Percentiles rank a stretch among this genome's conserved stretches.
phyloP scores from a whole-genome alignment of 352 stramenopile genomes.

The Phytophthora boehmeriae region DNA sequence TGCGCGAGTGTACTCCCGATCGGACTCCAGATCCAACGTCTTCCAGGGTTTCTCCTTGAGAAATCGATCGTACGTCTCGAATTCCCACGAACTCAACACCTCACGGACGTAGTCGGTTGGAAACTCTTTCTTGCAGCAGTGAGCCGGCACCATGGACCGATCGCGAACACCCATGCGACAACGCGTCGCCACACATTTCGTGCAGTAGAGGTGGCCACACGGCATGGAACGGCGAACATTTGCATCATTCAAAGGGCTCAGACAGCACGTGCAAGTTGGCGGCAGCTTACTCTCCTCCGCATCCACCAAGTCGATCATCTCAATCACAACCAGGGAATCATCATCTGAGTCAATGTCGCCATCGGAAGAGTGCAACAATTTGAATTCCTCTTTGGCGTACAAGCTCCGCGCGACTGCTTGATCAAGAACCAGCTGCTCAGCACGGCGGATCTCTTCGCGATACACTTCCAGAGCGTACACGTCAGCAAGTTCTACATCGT shows the following conservation, averaged over 20 bases:
- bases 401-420: slow-evolving; percentile 52
- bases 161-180: slow-evolving; percentile 61
- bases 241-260: slow-evolving; percentile 20
- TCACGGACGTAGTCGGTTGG: slow-evolving; percentile 64
- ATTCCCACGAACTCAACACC: slow-evolving; percentile 35
- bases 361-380: slow-evolving; percentile 28
- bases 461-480: slow-evolving; percentile 46
- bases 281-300: slow-evolving; percentile 43
- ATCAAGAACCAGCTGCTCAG: slow-evolving; percentile 44
- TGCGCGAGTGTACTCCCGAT: slow-evolving; percentile 61
- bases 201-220: slow-evolving; percentile 74
- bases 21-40: slow-evolving; percentile 50
- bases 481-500: slow-evolving; percentile 28
- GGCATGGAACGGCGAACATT: slow-evolving; percentile 35
- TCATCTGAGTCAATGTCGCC: slow-evolving; percentile 23
- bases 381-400: slow-evolving; percentile 42
- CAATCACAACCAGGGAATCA: slow-evolving; percentile 14
- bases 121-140: slow-evolving; percentile 79
- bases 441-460: slow-evolving; percentile 40
- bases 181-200: slow-evolving; percentile 51
- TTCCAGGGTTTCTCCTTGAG: slow-evolving; percentile 58
- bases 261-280: slow-evolving; percentile 48
- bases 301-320: slow-evolving; percentile 3
- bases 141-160: slow-evolving; percentile 60
- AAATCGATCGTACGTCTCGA: slow-evolving; percentile 57